Conservation (phyloP, 495 filamentous ascomycete species). For the Viridothelium virens region DNA sequence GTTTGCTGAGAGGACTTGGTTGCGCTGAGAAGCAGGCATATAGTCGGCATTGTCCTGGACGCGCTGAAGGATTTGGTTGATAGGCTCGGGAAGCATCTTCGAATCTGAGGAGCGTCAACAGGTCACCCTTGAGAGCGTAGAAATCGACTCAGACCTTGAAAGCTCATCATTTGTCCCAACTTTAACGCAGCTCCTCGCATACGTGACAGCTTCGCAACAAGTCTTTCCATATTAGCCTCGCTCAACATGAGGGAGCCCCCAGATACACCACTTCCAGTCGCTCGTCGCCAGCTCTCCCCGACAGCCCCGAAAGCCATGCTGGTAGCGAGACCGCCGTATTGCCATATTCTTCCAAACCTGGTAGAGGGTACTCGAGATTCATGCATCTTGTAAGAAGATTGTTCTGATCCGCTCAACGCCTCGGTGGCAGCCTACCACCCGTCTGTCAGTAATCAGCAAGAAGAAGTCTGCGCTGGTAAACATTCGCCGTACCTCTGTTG, state of each 20-base stretch:
- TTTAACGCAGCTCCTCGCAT: constrained; percentile 99
- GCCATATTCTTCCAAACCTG: constrained; percentile 79
- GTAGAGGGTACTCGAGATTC: constrained; percentile 89
- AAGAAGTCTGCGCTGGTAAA: neutral
- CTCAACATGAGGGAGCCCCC: constrained; percentile 80
- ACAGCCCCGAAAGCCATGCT: constrained; percentile 96
- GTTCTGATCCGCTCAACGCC: constrained; percentile 15
- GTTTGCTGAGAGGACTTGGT: constrained; percentile 69
- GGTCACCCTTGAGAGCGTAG: constrained; percentile 17
- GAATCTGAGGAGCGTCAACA: constrained; percentile 49
- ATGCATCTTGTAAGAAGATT: constrained; percentile 57
- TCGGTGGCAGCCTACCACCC: constrained; percentile 29
- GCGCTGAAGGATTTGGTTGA: constrained; percentile 79
- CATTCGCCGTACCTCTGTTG: constrained; percentile 20
- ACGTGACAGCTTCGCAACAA: constrained; percentile 83
- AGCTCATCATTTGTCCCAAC: constrained; percentile 92
- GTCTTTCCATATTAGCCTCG: constrained; percentile 78
- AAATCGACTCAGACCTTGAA: constrained; percentile 56
- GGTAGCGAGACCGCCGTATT: constrained; percentile 85
- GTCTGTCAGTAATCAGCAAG: constrained; percentile 41
- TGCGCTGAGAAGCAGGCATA: constrained; percentile 88
- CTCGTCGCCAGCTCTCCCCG: constrained; percentile 70
- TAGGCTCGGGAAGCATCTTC: constrained; percentile 83
- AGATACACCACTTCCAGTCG: constrained; percentile 48
- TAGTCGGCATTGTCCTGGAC: constrained; percentile 97